A percentile compares a stretch with the other conserved stretches of the same genome.
phyloP scores from a whole-genome alignment of 208 protist genomes.

The Wallacemonas sp. region DNA sequence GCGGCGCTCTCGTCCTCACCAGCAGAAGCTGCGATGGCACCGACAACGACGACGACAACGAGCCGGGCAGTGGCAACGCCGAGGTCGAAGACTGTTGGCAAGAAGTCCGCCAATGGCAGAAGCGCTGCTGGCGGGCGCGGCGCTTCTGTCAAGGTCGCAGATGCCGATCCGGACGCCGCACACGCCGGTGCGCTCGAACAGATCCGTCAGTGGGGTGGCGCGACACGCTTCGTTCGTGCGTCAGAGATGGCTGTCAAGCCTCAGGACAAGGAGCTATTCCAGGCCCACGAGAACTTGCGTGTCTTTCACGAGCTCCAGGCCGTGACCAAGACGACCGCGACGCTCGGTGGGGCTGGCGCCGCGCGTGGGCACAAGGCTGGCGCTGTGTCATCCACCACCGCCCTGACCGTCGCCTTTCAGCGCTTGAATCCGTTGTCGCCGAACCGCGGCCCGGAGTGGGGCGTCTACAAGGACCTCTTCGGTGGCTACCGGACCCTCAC shows the following conservation, averaged over 20 bases:
- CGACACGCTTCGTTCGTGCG: constrained; percentile 25
- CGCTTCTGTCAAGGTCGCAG: no score
- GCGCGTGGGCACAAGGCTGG: constrained; percentile 32
- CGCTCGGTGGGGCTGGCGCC: background rate
- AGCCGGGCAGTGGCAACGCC: background rate
- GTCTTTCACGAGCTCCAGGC: constrained; percentile 66
- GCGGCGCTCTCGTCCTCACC: background rate
- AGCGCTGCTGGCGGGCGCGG: no score
- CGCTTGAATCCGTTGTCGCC: constrained; percentile 83
- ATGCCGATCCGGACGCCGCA: no score
- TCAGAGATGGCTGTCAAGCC: background rate
- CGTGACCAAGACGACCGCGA: constrained; percentile 24
- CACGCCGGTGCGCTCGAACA: no score
- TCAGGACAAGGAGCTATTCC: constrained; percentile 26
- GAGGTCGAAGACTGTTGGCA: no score
- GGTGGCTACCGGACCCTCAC: constrained; percentile 73
- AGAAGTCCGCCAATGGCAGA: no score
- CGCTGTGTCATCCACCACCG: constrained; percentile 73
- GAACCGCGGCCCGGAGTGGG: constrained; percentile 85
- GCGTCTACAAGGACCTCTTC: constrained; percentile 78
- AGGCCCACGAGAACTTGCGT: constrained; percentile 44
- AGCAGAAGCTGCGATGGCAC: background rate
- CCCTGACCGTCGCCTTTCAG: constrained; percentile 65
- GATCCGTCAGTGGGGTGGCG: constrained; percentile 52
- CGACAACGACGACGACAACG: background rate